phyloP scores from a whole-genome alignment of 305 asterid species.

The Solanum hybrid region DNA sequence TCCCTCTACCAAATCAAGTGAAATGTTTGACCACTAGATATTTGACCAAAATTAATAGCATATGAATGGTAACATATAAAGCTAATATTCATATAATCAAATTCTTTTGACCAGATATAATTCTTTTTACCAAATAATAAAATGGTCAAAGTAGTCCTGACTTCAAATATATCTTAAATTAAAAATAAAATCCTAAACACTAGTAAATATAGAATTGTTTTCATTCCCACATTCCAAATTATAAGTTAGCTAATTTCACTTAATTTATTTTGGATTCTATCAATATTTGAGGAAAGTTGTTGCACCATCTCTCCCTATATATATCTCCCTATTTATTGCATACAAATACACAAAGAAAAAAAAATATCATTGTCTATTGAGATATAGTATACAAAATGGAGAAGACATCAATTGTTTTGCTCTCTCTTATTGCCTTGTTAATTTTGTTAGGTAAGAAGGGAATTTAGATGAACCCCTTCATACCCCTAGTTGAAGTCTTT shows the following conservation, averaged over 20 bases:
- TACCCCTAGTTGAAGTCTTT: background rate
- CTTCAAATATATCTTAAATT: background rate
- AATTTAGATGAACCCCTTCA: background rate
- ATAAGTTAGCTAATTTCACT: background rate
- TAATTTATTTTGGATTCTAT: background rate
- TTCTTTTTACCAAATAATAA: too few relatives aligned
- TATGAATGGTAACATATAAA: background rate
- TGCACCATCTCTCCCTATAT: background rate
- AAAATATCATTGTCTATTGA: background rate
- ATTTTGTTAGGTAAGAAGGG: background rate
- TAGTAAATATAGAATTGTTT: background rate
- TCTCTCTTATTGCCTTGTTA: background rate
- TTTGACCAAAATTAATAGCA: background rate
- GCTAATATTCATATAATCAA: background rate
- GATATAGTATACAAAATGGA: background rate
- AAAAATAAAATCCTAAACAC: background rate
- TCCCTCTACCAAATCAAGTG: background rate
- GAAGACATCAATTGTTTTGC: background rate
- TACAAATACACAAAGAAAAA: background rate
- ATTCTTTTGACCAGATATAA: background rate
- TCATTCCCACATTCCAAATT: background rate
- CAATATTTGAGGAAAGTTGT: background rate
- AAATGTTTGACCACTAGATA: background rate
- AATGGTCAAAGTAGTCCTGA: too few relatives aligned
- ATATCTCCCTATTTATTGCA: background rate